Base-by-base conservation (phyloP, 2,329 filamentous ascomycete genomes). In the Daldinia sp. region DNA sequence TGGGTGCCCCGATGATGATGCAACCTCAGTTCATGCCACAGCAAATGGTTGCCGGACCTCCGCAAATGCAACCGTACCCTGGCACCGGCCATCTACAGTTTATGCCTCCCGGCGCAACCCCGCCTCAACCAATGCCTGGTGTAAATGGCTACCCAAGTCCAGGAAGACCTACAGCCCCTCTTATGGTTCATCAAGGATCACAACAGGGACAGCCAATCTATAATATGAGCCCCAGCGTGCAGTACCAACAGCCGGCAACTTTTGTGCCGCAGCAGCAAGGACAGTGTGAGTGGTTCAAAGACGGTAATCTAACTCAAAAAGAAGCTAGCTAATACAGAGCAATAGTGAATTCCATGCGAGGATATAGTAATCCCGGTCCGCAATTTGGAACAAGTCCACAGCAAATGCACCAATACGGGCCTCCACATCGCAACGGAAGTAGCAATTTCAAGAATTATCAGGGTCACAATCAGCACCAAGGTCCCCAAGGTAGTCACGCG, bases 141-240 rank as follows among this genome's bases (percentile, higher is more conserved):
- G 39, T 45, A 11, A 91, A 89, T 70, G 92, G 93, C 13, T 97
- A 92, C 73, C 91, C 93, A n/a, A 97, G 94, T 74, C 94, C 94
- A 0, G 89, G 92, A 58, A 87, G 93, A 48, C 88, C 89, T 25
- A 76, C 82, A 17, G 92, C 95, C 10, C 90, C 92, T 1, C 93
- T 96, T 89, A 98, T 98, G 94, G 91, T 90, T 72, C 94, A 94
- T 69, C 93, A 97, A 79, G 92, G 92, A 57, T 97, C 94, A 25
- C 94, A 97, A 73, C 94, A 96, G 76, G 93, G 94, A 37, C 93
- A 96, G 74, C 87, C 81, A 72, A 87, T 82, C 79, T 94, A 85
- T 81, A 90, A 86, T 67, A 92, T 94, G 89, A 91, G 89, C 71
- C 90, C 90, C 41, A 88, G 83, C 54, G 84, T 89, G 77, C 90